Conservation (phyloP, 257 asterid genomes). For the Penstemon davidsonii region DNA sequence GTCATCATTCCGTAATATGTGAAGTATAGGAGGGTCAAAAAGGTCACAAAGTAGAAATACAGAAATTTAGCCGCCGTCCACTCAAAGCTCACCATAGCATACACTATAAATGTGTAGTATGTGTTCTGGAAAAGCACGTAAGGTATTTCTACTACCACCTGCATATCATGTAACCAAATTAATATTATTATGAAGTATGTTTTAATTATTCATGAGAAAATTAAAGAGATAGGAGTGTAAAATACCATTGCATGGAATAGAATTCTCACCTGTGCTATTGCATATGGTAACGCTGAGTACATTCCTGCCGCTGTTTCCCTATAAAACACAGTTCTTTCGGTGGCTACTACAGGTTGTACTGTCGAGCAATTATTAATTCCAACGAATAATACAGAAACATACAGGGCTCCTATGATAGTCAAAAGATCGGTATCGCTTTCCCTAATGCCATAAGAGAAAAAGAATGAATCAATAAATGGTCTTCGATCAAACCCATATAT, state of each 20-base stretch:
- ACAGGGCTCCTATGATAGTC: constrained; percentile 73
- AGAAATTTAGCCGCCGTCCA: constrained; percentile 74
- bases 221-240: too few relatives aligned
- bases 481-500: not conserved
- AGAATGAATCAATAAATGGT: constrained; percentile 15
- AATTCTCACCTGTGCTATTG: constrained; percentile 63
- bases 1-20: constrained; percentile 94
- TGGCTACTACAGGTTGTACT: constrained; percentile 71
- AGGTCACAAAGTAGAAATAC: constrained; percentile 73
- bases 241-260: not conserved
- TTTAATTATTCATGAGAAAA: not conserved
- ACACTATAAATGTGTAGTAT: constrained; percentile 62
- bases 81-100: constrained; percentile 74
- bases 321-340: constrained; percentile 73
- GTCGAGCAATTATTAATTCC: constrained; percentile 77
- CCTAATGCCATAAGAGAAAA: constrained; percentile 36
- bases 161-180: constrained; percentile 11
- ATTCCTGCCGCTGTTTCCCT: constrained; percentile 78
- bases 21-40: constrained; percentile 78
- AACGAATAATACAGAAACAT: constrained; percentile 61
- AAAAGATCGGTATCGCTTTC: constrained; percentile 46
- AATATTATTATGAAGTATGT: not conserved
- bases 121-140: constrained; percentile 59
- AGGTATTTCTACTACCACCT: constrained; percentile 72
- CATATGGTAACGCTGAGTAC: constrained; percentile 87